These are phyloP conservation scores for Talaromyces islandicus DNA, from an alignment of 2,329 filamentous ascomycete species.

Conservation along the genomic window DNA sequence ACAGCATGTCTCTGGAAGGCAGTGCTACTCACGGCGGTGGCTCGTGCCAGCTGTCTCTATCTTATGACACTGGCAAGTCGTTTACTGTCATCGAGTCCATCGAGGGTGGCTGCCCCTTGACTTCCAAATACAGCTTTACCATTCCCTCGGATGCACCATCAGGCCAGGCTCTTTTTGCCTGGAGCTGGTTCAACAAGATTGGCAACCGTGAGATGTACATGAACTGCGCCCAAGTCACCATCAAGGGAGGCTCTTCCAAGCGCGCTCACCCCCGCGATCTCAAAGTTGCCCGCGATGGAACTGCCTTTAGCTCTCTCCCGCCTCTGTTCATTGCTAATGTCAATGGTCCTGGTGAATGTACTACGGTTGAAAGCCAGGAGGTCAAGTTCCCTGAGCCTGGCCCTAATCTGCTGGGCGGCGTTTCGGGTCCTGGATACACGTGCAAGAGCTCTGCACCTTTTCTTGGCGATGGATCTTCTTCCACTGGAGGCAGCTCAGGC, in stretches of 20 bases:
- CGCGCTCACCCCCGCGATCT: conserved; percentile 13
- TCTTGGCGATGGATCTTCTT: conserved; percentile 16
- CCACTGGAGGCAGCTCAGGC: conserved; percentile 3
- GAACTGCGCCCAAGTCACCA: conserved; percentile 70
- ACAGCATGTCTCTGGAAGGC: conserved; percentile 60
- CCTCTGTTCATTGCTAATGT: conserved; percentile 68
- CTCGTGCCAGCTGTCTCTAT: conserved; percentile 70
- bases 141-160: conserved; percentile 59
- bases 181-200: conserved; percentile 71
- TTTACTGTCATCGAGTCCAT: conserved; percentile 65
- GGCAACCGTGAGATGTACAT: conserved; percentile 84
- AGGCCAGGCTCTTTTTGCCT: conserved; percentile 61
- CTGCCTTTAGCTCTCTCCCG: conserved; percentile 53
- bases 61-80: conserved; percentile 63
- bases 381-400: conserved; percentile 64
- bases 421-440: conserved; percentile 29
- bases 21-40: conserved; percentile 62
- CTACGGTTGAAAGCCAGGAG: conserved; percentile 52
- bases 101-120: conserved; percentile 51
- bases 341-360: conserved; percentile 47
- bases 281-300: conserved; percentile 4
- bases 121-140: conserved; percentile 57
- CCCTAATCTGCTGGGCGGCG: conserved; percentile 40
- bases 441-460: conserved; percentile 27
- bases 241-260: conserved; percentile 31